Evolutionary conservation across 2,329 filamentous ascomycete genomes (phyloP).

Genomic region (Leptographium procerum): DNA sequence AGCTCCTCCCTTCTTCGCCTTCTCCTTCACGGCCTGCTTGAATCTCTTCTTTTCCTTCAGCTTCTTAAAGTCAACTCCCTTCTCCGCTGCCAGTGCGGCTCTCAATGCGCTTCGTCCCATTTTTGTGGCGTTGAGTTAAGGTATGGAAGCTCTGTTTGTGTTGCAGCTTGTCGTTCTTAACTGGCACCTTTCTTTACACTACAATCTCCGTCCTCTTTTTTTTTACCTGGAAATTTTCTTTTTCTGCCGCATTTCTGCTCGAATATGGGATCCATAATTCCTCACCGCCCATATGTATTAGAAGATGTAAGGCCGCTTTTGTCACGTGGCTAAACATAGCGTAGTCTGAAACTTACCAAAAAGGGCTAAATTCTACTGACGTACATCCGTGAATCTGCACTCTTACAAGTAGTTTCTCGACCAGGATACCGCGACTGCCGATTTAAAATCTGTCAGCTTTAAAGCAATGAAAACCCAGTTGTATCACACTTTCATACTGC

Average conservation of each 20-base stretch:
- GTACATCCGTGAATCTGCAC: too few relatives aligned
- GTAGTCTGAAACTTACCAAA: neutral
- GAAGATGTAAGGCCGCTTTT: neutral
- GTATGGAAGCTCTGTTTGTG: neutral
- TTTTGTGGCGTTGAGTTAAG: neutral
- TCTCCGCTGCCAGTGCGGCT: conserved; percentile 42
- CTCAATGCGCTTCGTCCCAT: conserved; percentile 34
- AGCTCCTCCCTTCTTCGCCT: conserved; percentile 18
- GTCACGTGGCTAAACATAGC: neutral
- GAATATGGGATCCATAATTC: neutral
- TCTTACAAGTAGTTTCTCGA: too few relatives aligned
- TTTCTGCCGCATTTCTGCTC: conserved; percentile 8
- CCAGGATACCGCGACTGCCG: too few relatives aligned
- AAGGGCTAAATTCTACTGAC: too few relatives aligned
- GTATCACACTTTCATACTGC: too few relatives aligned
- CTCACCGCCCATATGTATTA: conserved; percentile 7
- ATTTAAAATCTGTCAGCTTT: too few relatives aligned
- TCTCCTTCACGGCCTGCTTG: conserved; percentile 27
- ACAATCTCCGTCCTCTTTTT: neutral
- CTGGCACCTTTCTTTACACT: neutral
- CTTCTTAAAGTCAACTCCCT: conserved; percentile 41
- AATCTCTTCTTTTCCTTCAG: conserved; percentile 36
- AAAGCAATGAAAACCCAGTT: too few relatives aligned
- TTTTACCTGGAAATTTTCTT: conserved; percentile 7
- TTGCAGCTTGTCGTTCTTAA: neutral